Base-by-base conservation (phyloP, 2,329 filamentous ascomycete genomes). In the Verticillium zaregamsianum region DNA sequence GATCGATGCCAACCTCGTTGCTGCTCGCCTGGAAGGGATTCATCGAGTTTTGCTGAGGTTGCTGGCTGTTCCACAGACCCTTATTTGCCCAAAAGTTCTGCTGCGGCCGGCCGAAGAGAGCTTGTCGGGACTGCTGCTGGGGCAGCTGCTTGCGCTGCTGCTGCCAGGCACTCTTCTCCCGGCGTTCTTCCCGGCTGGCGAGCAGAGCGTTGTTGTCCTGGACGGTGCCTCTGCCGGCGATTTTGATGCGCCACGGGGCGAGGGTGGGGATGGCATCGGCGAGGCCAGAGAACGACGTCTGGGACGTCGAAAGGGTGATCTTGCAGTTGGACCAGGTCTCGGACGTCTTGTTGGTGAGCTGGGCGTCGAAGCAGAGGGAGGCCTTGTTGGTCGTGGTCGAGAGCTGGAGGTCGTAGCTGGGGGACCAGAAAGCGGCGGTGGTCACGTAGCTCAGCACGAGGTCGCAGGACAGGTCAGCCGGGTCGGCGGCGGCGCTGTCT, bases 251-350 rank as follows among this genome's bases (percentile, higher is more conserved):
- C 87, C 87, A 90, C 0, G 84, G 78, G 1, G 76, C 69, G 39
- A 90, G 77, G 4, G 71, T 73, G 0, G 87, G 87, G 2, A 86
- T 81, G 14, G 73, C 72, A 62, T 88, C 83, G 28, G 82, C 78
- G 2, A 88, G 74, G 1, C 82, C 81, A 2, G 82, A 79, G 59
- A 85, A 86, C 5, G 79, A 80, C 3, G 86, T 82, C 67, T 89
- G 84, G 0, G 86, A 88, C 0, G 86, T 89, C 3, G 87, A 89
- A 5, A 90, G 79, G 0, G 80, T 81, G 40, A 90, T 73, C 64
- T 82, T 84, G 70, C 84, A 83, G 71, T 84, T 81, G 33, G 76
- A 77, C 87, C 87, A 90, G 0, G 81, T 84, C 73, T 90, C 87
- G 0, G 83, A 86, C 0, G 86, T 88, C 58, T 76, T 76, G 72